phyloP scores from a whole-genome alignment of 2,329 filamentous ascomycete species.

The Hypoxylon sp. region DNA sequence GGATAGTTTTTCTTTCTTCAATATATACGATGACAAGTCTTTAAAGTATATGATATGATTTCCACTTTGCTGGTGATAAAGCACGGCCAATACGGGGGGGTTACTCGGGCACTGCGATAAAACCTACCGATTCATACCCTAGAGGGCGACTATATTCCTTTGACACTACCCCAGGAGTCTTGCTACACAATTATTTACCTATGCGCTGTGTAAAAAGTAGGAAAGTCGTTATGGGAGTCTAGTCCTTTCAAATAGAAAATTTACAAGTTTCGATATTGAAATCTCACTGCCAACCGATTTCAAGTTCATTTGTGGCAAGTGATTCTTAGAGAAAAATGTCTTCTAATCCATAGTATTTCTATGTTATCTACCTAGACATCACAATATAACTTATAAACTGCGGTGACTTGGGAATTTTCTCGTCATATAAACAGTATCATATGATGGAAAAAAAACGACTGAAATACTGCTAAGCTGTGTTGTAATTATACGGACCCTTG shows the following conservation, averaged over 20 bases:
- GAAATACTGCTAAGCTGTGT: background rate
- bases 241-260: too few species aligned
- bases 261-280: too few species aligned
- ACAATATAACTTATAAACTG: background rate
- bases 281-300: too few species aligned
- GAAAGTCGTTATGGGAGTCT: too few species aligned
- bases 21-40: background rate
- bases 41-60: background rate
- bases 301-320: too few species aligned
- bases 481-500: background rate
- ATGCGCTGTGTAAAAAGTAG: too few species aligned
- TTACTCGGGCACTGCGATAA: too few species aligned
- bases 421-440: background rate
- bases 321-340: background rate
- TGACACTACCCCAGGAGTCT: too few species aligned
- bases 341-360: background rate
- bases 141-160: too few species aligned
- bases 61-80: background rate
- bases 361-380: background rate
- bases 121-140: too few species aligned
- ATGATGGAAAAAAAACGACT: background rate
- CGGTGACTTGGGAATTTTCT: background rate
- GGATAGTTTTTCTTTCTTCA: background rate
- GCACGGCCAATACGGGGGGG: background rate
- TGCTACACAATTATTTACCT: too few species aligned